A percentile compares a stretch with the other conserved stretches of the same genome.
These are phyloP conservation scores for Starmerella tilneyi DNA, from an alignment of 805 yeast species.

Conservation along the genomic window DNA sequence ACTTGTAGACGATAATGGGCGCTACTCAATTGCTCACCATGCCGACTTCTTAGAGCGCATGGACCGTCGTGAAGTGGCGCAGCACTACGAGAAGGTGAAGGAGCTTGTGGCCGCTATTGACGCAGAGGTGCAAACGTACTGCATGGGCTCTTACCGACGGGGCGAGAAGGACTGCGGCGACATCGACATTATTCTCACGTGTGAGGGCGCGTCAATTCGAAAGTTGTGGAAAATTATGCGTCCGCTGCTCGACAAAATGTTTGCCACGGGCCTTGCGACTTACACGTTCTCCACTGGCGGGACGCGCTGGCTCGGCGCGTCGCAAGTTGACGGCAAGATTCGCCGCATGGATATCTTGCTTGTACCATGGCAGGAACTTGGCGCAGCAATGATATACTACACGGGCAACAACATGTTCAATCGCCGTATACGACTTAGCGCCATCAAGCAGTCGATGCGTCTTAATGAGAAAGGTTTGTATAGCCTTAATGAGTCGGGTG, in stretches of 20 bases:
- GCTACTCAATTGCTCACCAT: conserved; percentile 39
- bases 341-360: conserved; percentile 46
- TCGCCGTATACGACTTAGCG: conserved; percentile 38
- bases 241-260: conserved; percentile 19
- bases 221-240: conserved; percentile 18
- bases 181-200: conserved; percentile 42
- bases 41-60: conserved; percentile 40
- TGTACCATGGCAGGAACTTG: conserved; percentile 39
- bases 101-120: conserved; percentile 30
- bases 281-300: conserved; percentile 27
- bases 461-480: conserved; percentile 41
- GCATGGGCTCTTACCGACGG: conserved; percentile 47
- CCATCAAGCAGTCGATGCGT: conserved; percentile 33
- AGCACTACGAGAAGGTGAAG: conserved; percentile 34
- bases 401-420: conserved; percentile 48
- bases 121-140: conserved; percentile 30
- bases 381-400: conserved; percentile 43
- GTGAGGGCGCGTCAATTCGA: conserved; percentile 27
- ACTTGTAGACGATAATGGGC: conserved; percentile 29
- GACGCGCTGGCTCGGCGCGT: conserved; percentile 32
- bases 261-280: conserved; percentile 33
- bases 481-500: conserved; percentile 6
- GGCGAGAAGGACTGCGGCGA: conserved; percentile 43
- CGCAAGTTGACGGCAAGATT: conserved; percentile 32
- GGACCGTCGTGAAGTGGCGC: conserved; percentile 38